Percentiles rank a stretch among this genome's conserved stretches.
phyloP scores from a whole-genome alignment of 805 yeast genomes.

The Dipodascus albidus region DNA sequence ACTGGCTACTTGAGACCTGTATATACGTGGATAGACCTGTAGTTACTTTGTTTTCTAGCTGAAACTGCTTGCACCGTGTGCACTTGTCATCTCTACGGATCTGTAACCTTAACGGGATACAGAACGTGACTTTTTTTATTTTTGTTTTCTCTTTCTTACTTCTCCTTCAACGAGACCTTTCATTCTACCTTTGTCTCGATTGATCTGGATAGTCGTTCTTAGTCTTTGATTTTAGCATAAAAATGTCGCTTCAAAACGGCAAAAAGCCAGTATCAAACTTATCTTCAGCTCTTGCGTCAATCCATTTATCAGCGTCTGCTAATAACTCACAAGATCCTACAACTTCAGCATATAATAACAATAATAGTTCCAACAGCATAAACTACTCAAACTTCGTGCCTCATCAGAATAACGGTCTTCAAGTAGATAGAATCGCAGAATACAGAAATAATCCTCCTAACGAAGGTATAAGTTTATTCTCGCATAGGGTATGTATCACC shows the following conservation, averaged over 20 bases:
- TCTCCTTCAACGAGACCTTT: neutral
- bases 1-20: too few species aligned
- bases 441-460: slow-evolving; percentile 69
- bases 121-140: neutral
- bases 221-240: neutral
- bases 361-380: slow-evolving; percentile 1
- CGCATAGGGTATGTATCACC: slow-evolving; percentile 34
- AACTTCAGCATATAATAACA: slow-evolving; percentile 4
- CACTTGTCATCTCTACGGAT: neutral
- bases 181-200: neutral
- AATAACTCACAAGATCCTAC: neutral
- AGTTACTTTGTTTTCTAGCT: neutral
- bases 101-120: neutral
- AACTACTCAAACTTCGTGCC: neutral
- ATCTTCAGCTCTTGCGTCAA: slow-evolving; percentile 21
- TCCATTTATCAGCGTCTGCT: slow-evolving; percentile 10
- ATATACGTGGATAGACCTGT: neutral
- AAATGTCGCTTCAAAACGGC: neutral
- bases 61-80: too few species aligned
- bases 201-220: neutral
- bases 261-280: slow-evolving; percentile 19
- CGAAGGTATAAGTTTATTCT: slow-evolving; percentile 74
- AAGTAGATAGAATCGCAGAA: slow-evolving; percentile 39
- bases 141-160: neutral
- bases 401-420: slow-evolving; percentile 3